A percentile compares a stretch with the other conserved stretches of the same genome.
phyloP scores from a whole-genome alignment of 305 asterid genomes.

The Fraxinus platypoda region DNA sequence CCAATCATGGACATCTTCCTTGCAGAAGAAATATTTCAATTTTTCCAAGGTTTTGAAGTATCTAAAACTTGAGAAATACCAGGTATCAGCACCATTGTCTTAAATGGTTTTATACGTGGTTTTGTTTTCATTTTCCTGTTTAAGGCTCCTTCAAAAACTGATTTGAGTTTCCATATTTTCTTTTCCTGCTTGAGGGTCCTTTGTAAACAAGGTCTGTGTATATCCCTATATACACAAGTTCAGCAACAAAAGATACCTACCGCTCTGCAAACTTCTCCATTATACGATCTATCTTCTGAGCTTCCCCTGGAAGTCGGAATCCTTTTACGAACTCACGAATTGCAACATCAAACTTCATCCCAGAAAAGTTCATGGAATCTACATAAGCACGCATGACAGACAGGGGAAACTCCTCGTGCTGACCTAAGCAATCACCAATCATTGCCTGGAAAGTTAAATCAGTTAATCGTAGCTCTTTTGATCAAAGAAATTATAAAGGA shows the following conservation, averaged over 20 bases:
- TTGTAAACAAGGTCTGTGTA: not conserved
- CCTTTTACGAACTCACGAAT: constrained; percentile 93
- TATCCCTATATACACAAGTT: constrained; percentile 15
- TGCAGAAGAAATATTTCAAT: not conserved
- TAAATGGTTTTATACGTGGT: not conserved
- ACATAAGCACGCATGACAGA: constrained; percentile 98
- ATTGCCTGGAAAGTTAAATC: constrained; percentile 54
- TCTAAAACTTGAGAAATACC: not conserved
- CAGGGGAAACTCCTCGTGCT: constrained; percentile 97
- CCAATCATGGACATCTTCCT: not conserved
- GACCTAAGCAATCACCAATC: constrained; percentile 95
- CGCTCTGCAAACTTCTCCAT: constrained; percentile 99
- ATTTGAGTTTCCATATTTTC: not conserved
- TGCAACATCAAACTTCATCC: constrained; percentile 86
- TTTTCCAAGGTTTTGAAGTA: not conserved
- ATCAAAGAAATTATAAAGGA: constrained; percentile 20
- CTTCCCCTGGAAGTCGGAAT: constrained; percentile 99
- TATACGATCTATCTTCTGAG: constrained; percentile 98
- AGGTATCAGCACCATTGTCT: not conserved
- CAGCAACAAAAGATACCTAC: constrained; percentile 44
- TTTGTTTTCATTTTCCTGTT: not conserved
- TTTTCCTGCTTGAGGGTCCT: not conserved
- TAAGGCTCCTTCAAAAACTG: not conserved
- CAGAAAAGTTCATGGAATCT: constrained; percentile 85
- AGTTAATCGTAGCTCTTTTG: constrained; percentile 28